phyloP scores from a whole-genome alignment of 208 protist species.

The Blastocrithidia nonstop region DNA sequence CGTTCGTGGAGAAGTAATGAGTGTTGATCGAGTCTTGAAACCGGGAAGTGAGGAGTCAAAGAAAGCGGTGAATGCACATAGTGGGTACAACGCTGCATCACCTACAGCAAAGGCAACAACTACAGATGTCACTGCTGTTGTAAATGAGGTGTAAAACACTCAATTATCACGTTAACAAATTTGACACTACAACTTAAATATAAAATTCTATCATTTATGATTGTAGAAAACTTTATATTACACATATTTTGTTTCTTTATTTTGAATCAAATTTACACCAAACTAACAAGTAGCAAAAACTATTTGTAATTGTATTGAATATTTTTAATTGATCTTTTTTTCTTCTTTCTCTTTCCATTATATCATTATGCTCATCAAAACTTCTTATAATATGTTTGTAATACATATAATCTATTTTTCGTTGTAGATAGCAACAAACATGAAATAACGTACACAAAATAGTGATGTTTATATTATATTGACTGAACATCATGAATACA shows the following conservation, averaged over 20 bases:
- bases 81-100: constrained; percentile 17
- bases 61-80: constrained; percentile 14
- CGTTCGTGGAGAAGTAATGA: constrained; percentile 49
- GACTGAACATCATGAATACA: no score
- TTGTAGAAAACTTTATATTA: neutral
- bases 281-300: neutral
- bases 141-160: neutral
- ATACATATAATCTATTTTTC: no score
- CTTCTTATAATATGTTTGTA: no score
- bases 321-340: neutral
- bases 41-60: constrained; percentile 40
- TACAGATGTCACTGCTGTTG: neutral
- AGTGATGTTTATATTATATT: no score
- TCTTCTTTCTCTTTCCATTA: neutral
- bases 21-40: constrained; percentile 25
- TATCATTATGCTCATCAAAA: no score
- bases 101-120: neutral
- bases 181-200: neutral
- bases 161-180: neutral
- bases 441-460: no score
- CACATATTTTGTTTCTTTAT: neutral
- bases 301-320: neutral
- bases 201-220: neutral
- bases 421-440: no score
- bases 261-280: neutral